Evolutionary conservation across 108 stramenopile species (phyloP).

Genomic region (Nitzschia inconspicua): DNA sequence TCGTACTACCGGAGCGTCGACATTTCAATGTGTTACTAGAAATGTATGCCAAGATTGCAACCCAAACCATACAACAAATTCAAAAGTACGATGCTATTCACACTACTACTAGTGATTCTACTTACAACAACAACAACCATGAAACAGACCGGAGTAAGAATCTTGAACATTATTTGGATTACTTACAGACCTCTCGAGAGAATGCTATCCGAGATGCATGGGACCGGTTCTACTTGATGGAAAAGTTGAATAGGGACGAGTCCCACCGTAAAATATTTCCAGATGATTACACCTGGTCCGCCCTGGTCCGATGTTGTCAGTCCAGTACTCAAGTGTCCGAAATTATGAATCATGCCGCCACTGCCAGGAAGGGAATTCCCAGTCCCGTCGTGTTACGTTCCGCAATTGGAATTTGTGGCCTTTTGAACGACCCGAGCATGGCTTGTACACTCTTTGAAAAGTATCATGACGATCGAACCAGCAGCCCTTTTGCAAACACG

Average conservation of each 20-base stretch:
- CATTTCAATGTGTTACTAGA: constrained; percentile 77
- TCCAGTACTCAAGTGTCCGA: constrained; percentile 38
- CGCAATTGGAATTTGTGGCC: constrained; percentile 56
- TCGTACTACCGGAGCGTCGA: constrained; percentile 39
- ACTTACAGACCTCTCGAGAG: neutral
- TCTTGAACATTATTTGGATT: neutral
- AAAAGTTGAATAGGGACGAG: constrained; percentile 22
- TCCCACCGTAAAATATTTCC: constrained; percentile 21
- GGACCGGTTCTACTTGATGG: neutral
- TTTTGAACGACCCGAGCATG: constrained; percentile 53
- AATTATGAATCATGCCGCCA: constrained; percentile 26
- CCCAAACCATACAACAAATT: neutral
- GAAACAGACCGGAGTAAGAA: neutral
- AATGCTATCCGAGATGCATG: constrained; percentile 1
- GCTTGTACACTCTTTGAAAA: constrained; percentile 61
- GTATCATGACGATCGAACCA: constrained; percentile 15
- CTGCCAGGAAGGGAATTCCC: neutral
- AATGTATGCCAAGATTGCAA: constrained; percentile 37
- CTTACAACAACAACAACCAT: neutral
- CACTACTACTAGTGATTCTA: too few relatives aligned
- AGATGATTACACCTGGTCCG: constrained; percentile 58
- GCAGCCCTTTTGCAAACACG: constrained; percentile 8
- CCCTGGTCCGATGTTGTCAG: constrained; percentile 57
- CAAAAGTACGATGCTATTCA: neutral
- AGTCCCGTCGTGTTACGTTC: constrained; percentile 37